A percentile compares a stretch with the other conserved stretches of the same genome.
phyloP scores from a whole-genome alignment of 1,139 yeast genomes.

The Hyphopichia burtonii region DNA sequence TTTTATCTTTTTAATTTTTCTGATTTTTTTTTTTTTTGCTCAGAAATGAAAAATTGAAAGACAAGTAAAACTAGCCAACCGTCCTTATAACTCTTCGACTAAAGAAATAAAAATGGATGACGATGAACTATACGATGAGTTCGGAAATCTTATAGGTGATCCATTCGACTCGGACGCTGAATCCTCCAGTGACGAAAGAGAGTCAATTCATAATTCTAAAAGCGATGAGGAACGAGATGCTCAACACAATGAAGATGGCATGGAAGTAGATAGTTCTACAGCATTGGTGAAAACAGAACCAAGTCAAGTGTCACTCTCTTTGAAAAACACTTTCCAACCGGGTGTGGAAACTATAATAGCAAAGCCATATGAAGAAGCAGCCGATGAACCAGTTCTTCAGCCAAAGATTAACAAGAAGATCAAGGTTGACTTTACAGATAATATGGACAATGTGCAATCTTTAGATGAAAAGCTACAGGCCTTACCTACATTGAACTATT shows the following conservation, averaged over 20 bases:
- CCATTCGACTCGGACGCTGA: slow-evolving; percentile 47
- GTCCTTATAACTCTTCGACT: no score
- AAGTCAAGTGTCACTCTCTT: slow-evolving; percentile 9
- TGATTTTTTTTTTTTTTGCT: no score
- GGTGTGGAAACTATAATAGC: slow-evolving; percentile 60
- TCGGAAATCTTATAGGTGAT: slow-evolving; percentile 72
- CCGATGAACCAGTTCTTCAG: slow-evolving; percentile 62
- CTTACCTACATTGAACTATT: slow-evolving; percentile 60
- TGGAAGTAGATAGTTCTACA: slow-evolving; percentile 30
- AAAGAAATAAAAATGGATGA: slow-evolving; percentile 22
- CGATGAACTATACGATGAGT: slow-evolving; percentile 74
- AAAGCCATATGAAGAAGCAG: slow-evolving; percentile 13
- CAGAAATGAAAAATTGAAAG: no score
- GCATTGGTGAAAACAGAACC: neutral
- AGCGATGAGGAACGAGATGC: slow-evolving; percentile 15
- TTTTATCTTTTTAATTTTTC: no score
- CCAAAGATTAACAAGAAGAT: slow-evolving; percentile 48
- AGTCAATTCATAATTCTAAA: slow-evolving; percentile 12
- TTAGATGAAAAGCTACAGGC: slow-evolving; percentile 16
- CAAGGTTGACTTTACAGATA: slow-evolving; percentile 42
- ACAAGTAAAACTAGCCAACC: no score
- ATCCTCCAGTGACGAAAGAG: slow-evolving; percentile 8
- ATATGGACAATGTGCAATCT: slow-evolving; percentile 11
- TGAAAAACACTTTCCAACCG: slow-evolving; percentile 40
- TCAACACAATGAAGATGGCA: slow-evolving; percentile 9